A percentile compares a stretch with the other conserved stretches of the same genome.
phyloP scores from a whole-genome alignment of 371 early-diverging fungal species.

The Rhizopus sp. region DNA sequence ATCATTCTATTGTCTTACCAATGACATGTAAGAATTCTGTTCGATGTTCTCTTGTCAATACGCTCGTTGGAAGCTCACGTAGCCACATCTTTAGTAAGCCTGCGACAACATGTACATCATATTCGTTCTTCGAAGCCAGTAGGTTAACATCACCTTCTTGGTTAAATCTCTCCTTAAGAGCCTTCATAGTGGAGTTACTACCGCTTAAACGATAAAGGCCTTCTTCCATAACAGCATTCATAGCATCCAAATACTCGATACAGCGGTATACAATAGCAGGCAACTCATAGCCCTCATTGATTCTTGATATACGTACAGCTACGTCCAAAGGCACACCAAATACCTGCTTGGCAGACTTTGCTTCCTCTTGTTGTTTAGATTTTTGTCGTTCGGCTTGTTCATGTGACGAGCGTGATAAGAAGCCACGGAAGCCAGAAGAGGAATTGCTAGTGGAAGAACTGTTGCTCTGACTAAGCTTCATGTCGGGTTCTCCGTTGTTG shows the following conservation, averaged over 20 bases:
- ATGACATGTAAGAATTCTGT: slow-evolving; percentile 71
- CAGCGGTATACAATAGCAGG: slow-evolving; percentile 83
- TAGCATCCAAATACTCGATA: slow-evolving; percentile 80
- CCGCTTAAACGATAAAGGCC: slow-evolving; percentile 83
- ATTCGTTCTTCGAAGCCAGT: slow-evolving; percentile 49
- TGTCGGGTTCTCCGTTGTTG: neutral
- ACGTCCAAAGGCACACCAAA: slow-evolving; percentile 36
- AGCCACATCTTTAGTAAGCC: slow-evolving; percentile 84
- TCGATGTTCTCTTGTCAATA: slow-evolving; percentile 72
- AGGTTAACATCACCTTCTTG: slow-evolving; percentile 69
- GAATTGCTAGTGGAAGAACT: neutral
- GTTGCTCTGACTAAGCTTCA: neutral
- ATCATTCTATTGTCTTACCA: slow-evolving; percentile 25
- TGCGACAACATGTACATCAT: slow-evolving; percentile 85
- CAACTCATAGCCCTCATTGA: slow-evolving; percentile 39
- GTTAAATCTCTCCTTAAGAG: slow-evolving; percentile 67
- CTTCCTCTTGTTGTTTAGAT: slow-evolving; percentile 13
- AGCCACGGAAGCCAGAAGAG: slow-evolving; percentile 25
- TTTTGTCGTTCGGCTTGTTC: slow-evolving; percentile 22
- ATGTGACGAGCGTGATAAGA: slow-evolving; percentile 29
- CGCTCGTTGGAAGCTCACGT: slow-evolving; percentile 76
- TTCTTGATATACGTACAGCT: slow-evolving; percentile 32
- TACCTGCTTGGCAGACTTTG: slow-evolving; percentile 45
- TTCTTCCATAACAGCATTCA: slow-evolving; percentile 72
- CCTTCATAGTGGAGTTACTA: slow-evolving; percentile 56